Evolutionary conservation across 345 rosid species (phyloP).

Genomic region (Pugionium dolabratum): DNA sequence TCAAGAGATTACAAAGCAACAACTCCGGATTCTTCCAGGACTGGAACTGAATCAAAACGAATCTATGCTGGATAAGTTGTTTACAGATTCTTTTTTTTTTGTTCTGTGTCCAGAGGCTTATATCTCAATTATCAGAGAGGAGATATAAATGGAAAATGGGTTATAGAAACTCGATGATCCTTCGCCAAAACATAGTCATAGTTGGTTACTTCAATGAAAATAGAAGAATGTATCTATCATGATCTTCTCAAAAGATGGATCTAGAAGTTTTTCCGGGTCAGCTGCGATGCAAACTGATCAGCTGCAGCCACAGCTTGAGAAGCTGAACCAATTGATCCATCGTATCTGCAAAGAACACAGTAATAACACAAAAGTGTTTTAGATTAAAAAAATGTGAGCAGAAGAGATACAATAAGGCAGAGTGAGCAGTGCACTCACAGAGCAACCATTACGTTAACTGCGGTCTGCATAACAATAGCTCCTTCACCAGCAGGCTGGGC

Average conservation of each 20-base stretch:
- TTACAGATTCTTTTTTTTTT: too few relatives aligned
- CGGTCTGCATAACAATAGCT: slow-evolving; percentile 71
- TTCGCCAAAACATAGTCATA: neutral
- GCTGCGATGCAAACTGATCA: slow-evolving; percentile 63
- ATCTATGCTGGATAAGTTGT: neutral
- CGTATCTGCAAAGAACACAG: slow-evolving; percentile 52
- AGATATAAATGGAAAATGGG: too few relatives aligned
- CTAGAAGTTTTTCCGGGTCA: slow-evolving; percentile 46
- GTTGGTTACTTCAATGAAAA: neutral
- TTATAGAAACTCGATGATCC: neutral
- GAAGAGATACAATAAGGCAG: neutral
- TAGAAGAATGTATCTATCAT: neutral
- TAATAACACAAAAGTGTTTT: neutral
- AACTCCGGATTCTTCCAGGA: neutral
- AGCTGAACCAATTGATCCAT: slow-evolving; percentile 76
- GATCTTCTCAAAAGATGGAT: slow-evolving; percentile 5
- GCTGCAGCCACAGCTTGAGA: slow-evolving; percentile 67
- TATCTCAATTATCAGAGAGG: too few relatives aligned
- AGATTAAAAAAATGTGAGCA: neutral
- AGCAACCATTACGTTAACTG: slow-evolving; percentile 62
- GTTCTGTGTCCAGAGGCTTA: too few relatives aligned
- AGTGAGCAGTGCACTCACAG: slow-evolving; percentile 50
- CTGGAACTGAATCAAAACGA: neutral
- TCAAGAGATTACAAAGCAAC: slow-evolving; percentile 2
- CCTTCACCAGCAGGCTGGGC: slow-evolving; percentile 77